Conservation (phyloP, 2,329 filamentous ascomycete species). For the Fusarium algeriense region DNA sequence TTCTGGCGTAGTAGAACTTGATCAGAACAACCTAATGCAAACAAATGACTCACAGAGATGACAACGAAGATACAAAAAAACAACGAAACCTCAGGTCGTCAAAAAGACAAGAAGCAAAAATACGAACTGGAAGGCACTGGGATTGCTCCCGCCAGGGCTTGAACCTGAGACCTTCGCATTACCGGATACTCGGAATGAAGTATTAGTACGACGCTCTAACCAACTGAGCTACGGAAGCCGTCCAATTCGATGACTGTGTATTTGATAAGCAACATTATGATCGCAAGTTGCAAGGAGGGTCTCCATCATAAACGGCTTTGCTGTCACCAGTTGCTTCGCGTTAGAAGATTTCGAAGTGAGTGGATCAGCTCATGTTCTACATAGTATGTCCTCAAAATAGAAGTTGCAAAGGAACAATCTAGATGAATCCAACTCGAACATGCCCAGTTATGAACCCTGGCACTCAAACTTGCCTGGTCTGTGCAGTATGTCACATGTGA, state of each 20-base stretch:
- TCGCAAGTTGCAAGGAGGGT: fast-evolving
- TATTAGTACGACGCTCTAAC: slow-evolving; percentile 32
- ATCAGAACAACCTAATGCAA: not conserved
- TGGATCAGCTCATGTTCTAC: not conserved
- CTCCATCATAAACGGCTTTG: not conserved
- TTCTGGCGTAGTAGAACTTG: not conserved
- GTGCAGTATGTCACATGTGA: slow-evolving; percentile 41
- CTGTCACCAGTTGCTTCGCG: not conserved
- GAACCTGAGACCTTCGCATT: slow-evolving; percentile 30
- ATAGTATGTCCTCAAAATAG: not conserved
- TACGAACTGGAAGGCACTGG: slow-evolving; percentile 5
- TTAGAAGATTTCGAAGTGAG: not conserved
- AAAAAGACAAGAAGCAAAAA: not conserved
- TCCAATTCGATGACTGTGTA: not conserved
- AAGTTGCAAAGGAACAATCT: slow-evolving; percentile 29
- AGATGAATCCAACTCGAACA: slow-evolving; percentile 1
- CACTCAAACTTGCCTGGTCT: slow-evolving; percentile 13
- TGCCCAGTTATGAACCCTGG: slow-evolving; percentile 19
- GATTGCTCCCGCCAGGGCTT: slow-evolving; percentile 29
- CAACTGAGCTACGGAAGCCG: slow-evolving; percentile 31
- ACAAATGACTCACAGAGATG: too few species aligned
- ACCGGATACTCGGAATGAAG: slow-evolving; percentile 23
- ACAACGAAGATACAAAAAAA: not conserved
- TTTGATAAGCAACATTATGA: fast-evolving
- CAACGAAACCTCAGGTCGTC: too few species aligned